Conservation (phyloP, 202 grass and related monocot genomes). For the Setaria italica region DNA sequence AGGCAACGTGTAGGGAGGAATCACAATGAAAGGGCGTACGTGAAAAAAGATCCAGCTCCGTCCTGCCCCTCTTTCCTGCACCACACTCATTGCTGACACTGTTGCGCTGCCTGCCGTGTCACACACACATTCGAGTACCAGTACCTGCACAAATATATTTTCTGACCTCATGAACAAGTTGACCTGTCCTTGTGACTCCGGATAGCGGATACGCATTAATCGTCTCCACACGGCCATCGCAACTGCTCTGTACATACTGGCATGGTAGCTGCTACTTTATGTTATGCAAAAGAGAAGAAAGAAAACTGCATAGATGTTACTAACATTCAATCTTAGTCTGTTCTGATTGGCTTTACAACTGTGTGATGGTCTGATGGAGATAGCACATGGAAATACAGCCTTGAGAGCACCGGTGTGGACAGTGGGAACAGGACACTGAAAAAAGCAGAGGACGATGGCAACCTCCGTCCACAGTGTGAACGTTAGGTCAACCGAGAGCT, state of each 20-base stretch:
- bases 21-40: background rate
- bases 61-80: background rate
- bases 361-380: background rate
- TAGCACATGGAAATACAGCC: background rate
- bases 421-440: background rate
- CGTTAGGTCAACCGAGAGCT: background rate
- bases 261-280: background rate
- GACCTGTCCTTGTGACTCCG: background rate
- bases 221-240: background rate
- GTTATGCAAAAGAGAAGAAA: background rate
- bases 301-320: background rate
- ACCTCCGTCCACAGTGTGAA: conserved; percentile 16
- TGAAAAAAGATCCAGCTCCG: background rate
- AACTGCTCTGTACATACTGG: background rate
- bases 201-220: background rate
- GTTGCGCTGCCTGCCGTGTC: background rate
- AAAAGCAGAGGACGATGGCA: background rate
- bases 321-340: background rate
- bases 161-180: background rate
- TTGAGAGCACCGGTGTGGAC: conserved; percentile 14
- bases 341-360: background rate
- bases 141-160: background rate
- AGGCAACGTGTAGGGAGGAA: conserved; percentile 1
- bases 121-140: background rate
- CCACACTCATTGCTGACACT: conserved; percentile 13